Evolutionary conservation across 2,329 filamentous ascomycete genomes (phyloP).

Genomic region (Orbilia oligospora): DNA sequence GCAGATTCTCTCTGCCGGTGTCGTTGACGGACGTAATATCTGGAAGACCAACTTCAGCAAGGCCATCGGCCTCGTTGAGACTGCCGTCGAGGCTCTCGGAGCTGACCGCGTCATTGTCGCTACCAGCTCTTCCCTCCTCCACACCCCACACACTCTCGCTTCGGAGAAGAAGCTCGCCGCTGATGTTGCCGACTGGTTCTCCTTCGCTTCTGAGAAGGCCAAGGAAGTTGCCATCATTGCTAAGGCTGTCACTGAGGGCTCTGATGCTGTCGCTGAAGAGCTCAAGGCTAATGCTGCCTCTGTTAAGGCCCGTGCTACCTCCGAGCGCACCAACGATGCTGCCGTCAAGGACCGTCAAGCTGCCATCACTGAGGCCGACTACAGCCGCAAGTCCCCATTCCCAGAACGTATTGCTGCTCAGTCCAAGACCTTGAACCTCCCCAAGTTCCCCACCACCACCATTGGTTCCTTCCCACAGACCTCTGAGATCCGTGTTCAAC

Average conservation of each 20-base stretch:
- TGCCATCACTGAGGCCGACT: conserved; percentile 84
- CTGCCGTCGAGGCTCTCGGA: conserved; percentile 93
- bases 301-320: conserved; percentile 89
- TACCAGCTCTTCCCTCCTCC: conserved; percentile 96
- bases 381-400: conserved; percentile 95
- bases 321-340: conserved; percentile 95
- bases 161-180: conserved; percentile 98
- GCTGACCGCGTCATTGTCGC: conserved; percentile 97
- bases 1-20: conserved; percentile 92
- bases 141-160: conserved; percentile 96
- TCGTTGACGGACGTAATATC: conserved; percentile 99
- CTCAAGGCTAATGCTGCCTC: conserved; percentile 98
- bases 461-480: conserved; percentile 99
- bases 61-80: conserved; percentile 91
- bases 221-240: conserved; percentile 91
- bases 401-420: conserved; percentile 86
- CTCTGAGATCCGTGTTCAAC: conserved; percentile 95
- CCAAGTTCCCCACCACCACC: conserved; percentile 98
- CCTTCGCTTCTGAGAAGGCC: conserved; percentile 96
- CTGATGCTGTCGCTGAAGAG: conserved; percentile 85
- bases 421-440: conserved; percentile 91
- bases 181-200: conserved; percentile 98
- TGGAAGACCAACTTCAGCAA: conserved; percentile 99
- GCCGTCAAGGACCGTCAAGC: conserved; percentile 96
- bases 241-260: conserved; percentile 95